Evolutionary conservation across 148 eudicot genomes (phyloP).

Genomic region (Diospyros lotus): DNA sequence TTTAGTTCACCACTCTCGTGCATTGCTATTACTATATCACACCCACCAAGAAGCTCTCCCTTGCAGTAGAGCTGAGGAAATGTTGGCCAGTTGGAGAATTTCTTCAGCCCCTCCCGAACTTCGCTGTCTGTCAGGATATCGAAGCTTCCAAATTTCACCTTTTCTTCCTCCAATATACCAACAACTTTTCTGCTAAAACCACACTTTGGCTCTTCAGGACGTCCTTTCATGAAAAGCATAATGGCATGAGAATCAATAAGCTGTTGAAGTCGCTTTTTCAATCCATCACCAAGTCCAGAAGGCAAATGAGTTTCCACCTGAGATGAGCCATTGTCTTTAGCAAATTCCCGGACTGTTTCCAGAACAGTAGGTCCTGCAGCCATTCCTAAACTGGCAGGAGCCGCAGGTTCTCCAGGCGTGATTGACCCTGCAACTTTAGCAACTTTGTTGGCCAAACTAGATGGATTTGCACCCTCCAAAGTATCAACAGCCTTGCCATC

Average conservation of each 20-base stretch:
- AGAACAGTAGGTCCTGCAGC: conserved; percentile 84
- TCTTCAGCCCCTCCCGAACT: conserved; percentile 89
- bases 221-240: conserved; percentile 99
- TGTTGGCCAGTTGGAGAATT: conserved; percentile 95
- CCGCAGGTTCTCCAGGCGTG: conserved; percentile 66
- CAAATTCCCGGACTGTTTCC: conserved; percentile 63
- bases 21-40: conserved; percentile 75
- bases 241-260: conserved; percentile 60
- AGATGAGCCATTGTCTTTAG: conserved; percentile 46
- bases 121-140: conserved; percentile 69
- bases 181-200: conserved; percentile 87
- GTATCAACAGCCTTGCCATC: conserved; percentile 83
- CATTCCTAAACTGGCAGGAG: conserved; percentile 92
- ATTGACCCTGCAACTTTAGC: conserved; percentile 73
- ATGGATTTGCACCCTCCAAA: conserved; percentile 94
- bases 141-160: conserved; percentile 78
- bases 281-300: conserved; percentile 30
- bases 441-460: conserved; percentile 90
- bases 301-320: conserved; percentile 18
- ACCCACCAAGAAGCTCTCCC: conserved; percentile 94
- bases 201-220: conserved; percentile 74
- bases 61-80: conserved; percentile 93
- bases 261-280: conserved; percentile 52
- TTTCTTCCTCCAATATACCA: conserved; percentile 71
- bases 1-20: conserved; percentile 80